Percentiles rank a stretch among this genome's conserved stretches.
phyloP scores from a whole-genome alignment of 106 monocot genomes.

The Apostasia ramifera region DNA sequence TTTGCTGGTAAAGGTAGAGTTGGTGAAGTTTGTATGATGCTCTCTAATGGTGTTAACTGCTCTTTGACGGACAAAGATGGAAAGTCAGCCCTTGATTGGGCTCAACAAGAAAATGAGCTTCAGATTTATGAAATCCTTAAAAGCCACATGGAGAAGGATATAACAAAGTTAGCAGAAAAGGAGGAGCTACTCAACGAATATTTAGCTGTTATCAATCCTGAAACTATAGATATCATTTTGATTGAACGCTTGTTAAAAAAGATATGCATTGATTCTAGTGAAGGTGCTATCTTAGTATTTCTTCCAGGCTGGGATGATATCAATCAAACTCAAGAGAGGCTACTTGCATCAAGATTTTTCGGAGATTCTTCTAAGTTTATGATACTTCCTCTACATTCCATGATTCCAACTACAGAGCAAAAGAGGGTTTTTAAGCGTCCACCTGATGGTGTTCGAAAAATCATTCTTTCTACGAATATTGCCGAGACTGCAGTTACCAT shows the following conservation, averaged over 20 bases:
- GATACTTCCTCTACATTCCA: conserved; percentile 78
- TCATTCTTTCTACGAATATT: conserved; percentile 96
- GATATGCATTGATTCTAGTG: conserved; percentile 74
- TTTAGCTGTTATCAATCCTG: conserved; percentile 63
- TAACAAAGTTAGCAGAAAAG: conserved; percentile 36
- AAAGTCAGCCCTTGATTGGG: conserved; percentile 73
- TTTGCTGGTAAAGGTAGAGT: conserved; percentile 69
- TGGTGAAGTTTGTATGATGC: conserved; percentile 81
- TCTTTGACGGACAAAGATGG: conserved; percentile 58
- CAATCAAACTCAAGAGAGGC: conserved; percentile 59
- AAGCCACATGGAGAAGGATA: conserved; percentile 46
- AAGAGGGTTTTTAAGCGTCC: conserved; percentile 84
- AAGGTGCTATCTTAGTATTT: conserved; percentile 88
- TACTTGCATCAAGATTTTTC: conserved; percentile 62
- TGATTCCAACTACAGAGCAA: conserved; percentile 90
- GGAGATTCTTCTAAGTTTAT: conserved; percentile 54
- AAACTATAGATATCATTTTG: conserved; percentile 69
- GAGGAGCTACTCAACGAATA: conserved; percentile 68
- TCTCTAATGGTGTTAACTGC: conserved; percentile 76
- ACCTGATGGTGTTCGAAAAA: conserved; percentile 67
- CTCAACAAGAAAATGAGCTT: conserved; percentile 52
- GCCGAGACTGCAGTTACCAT: conserved; percentile 97
- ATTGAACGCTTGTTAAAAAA: conserved; percentile 62
- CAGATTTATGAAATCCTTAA: conserved; percentile 59
- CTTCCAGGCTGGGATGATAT: conserved; percentile 99